Evolutionary conservation across 805 yeast genomes (phyloP), one percentile per base, ranked within the genome.

Genomic region (Hanseniaspora meyeri): DNA sequence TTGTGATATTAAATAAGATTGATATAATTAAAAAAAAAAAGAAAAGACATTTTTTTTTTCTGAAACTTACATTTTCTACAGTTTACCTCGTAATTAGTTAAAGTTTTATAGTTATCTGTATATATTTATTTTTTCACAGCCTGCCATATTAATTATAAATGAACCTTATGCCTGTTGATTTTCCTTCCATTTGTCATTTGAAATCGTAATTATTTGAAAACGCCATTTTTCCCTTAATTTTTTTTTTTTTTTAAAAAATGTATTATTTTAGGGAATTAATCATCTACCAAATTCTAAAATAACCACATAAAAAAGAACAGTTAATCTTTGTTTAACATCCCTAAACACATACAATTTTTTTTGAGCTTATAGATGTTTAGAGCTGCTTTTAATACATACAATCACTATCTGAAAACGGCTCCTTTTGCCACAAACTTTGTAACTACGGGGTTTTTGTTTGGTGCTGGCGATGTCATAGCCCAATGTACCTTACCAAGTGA

Each of bases 391-490:
- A 34, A 31, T 20, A 46, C 16, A 37, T 51, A 51, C 37, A 24
- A 20, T 29, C 11, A 43, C 17, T 36, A 19, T n/a, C 29, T 52
- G 19, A 37, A 45, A 38, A 43, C 38, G 10, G n/a, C 24, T 27
- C 56, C 56, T 1, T 43, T 34, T n/a, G 38, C 48, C 2, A 78
- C 83, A 51, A 81, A 81, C 64, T 76, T 80, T 64, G 50, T 75
- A 31, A 71, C 78, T 52, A 78, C 83, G 1, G 83, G 84, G 14
- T 68, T 76, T 54, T 72, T 81, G 4, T 87, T 87, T 65, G 93
- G 88, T 0, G 58, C 81, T 1, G 96, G 96, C 2, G 96, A 88
- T 66, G 69, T 68, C 1, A 61, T 85, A 29, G 96, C 95, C 0
- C 95, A 88, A 65, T 12, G 34, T 8, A 20, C 52, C 77, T 9